phyloP scores from a whole-genome alignment of 2,329 filamentous ascomycete species.

The Massarina eburnea region DNA sequence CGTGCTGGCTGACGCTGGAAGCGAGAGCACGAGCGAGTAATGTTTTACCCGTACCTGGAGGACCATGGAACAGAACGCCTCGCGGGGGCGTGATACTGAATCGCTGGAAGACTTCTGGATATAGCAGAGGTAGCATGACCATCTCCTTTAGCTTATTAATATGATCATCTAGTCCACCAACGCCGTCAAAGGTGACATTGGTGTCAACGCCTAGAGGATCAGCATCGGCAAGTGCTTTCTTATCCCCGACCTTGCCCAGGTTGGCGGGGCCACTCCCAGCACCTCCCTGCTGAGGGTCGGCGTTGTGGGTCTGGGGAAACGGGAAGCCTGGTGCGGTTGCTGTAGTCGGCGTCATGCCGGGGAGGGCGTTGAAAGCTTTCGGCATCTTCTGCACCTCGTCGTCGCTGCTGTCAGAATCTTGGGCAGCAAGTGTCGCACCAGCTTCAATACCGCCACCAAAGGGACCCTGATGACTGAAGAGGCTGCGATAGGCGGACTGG shows the following conservation, averaged over 20 bases:
- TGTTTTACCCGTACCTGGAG: conserved; percentile 96
- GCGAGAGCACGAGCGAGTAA: conserved; percentile 91
- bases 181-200: conserved; percentile 89
- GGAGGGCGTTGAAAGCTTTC: conserved; percentile 58
- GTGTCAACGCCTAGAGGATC: conserved; percentile 92
- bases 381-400: conserved; percentile 74
- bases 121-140: conserved; percentile 91
- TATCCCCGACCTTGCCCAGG: conserved; percentile 90
- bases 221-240: conserved; percentile 86
- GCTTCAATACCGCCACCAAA: conserved; percentile 85
- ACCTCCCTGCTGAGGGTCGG: conserved; percentile 55
- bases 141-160: conserved; percentile 99
- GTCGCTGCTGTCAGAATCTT: conserved; percentile 95
- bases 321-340: conserved; percentile 53
- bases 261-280: conserved; percentile 71
- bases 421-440: conserved; percentile 73
- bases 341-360: conserved; percentile 65
- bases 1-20: conserved; percentile 84
- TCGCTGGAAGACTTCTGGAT: conserved; percentile 88
- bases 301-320: conserved; percentile 60
- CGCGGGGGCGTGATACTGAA: conserved; percentile 94
- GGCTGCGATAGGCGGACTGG: conserved; percentile 64
- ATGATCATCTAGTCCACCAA: conserved; percentile 88
- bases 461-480: conserved; percentile 89
- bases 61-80: conserved; percentile 94